Conservation (phyloP, 2,329 filamentous ascomycete species). For the Talaromyces islandicus region DNA sequence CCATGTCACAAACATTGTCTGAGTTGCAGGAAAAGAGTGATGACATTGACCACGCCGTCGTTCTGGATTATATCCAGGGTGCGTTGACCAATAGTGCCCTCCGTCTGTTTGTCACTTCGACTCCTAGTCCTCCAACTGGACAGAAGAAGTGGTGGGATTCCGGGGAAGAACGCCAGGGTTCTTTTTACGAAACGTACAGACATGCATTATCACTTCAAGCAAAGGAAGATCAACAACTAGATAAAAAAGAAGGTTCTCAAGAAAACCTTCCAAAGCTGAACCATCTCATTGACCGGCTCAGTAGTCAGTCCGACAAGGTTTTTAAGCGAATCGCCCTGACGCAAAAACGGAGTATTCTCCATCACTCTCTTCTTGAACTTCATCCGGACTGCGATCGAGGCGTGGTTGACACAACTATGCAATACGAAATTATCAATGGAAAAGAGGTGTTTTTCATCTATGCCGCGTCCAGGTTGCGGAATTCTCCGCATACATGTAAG, state of each 20-base stretch:
- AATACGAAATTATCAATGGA: conserved; percentile 36
- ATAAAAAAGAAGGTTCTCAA: conserved; percentile 43
- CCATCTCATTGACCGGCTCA: conserved; percentile 57
- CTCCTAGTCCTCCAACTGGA: conserved; percentile 15
- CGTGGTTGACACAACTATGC: conserved; percentile 55
- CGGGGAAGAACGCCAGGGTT: conserved; percentile 24
- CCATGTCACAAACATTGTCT: conserved; percentile 52
- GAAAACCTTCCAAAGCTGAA: conserved; percentile 56
- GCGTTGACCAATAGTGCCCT: conserved; percentile 64
- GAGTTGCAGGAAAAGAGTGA: conserved; percentile 75
- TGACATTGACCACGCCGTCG: conserved; percentile 64
- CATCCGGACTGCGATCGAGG: conserved; percentile 32
- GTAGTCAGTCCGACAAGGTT: conserved; percentile 52
- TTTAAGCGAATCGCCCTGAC: conserved; percentile 65
- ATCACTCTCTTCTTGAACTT: conserved; percentile 52
- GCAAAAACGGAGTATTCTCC: conserved; percentile 61
- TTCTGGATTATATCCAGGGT: conserved; percentile 71
- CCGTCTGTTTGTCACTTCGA: conserved; percentile 47
- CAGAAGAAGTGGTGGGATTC: conserved; percentile 39
- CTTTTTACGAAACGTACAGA: conserved; percentile 43
- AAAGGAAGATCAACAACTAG: conserved; percentile 24
- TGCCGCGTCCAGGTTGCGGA: conserved; percentile 26
- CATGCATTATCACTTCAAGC: conserved; percentile 47
- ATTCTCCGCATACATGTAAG: conserved; percentile 29
- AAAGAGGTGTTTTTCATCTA: conserved; percentile 25